Evolutionary conservation across 192 early-diverging fungal genomes (phyloP).

Genomic region (Blastocladiella britannica): DNA sequence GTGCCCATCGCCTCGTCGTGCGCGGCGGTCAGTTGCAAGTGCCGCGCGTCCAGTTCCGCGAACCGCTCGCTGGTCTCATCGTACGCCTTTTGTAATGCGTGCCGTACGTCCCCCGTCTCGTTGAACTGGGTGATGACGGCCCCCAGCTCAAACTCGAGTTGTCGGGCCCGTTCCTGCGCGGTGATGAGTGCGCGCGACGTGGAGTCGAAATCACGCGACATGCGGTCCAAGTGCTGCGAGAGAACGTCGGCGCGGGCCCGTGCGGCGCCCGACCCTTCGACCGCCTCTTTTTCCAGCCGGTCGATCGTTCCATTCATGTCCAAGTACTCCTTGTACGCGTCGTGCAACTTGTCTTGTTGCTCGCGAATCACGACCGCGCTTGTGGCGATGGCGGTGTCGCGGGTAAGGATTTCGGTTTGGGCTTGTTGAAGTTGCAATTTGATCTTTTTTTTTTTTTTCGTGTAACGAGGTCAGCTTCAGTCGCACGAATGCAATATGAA

Average conservation of each 20-base stretch:
- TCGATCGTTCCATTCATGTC: conserved; percentile 25
- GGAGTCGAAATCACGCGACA: conserved; percentile 27
- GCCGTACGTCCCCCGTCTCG: conserved; percentile 18
- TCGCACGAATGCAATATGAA: too few relatives aligned
- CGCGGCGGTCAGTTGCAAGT: not conserved
- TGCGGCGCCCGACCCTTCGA: conserved; percentile 20
- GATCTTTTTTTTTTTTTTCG: too few relatives aligned
- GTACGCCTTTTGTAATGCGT: conserved; percentile 14
- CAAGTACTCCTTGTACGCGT: conserved; percentile 29
- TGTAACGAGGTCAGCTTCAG: too few relatives aligned
- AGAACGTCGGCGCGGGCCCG: conserved; percentile 24
- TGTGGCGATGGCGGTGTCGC: too few relatives aligned
- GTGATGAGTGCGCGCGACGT: conserved; percentile 20
- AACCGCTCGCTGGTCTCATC: conserved; percentile 7
- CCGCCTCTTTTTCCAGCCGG: conserved; percentile 21
- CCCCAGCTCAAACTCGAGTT: conserved; percentile 33
- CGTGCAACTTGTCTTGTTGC: conserved; percentile 25
- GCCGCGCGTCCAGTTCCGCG: conserved; percentile 15
- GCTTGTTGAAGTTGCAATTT: too few relatives aligned
- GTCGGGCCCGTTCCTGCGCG: conserved; percentile 11
- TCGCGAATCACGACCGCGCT: too few relatives aligned
- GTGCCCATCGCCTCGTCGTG: not conserved
- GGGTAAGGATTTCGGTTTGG: too few relatives aligned
- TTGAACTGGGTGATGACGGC: conserved; percentile 28
- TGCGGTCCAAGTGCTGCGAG: conserved; percentile 25